Evolutionary conservation across 2,329 filamentous ascomycete genomes (phyloP).

Genomic region (Alternaria hordeiaustralica): DNA sequence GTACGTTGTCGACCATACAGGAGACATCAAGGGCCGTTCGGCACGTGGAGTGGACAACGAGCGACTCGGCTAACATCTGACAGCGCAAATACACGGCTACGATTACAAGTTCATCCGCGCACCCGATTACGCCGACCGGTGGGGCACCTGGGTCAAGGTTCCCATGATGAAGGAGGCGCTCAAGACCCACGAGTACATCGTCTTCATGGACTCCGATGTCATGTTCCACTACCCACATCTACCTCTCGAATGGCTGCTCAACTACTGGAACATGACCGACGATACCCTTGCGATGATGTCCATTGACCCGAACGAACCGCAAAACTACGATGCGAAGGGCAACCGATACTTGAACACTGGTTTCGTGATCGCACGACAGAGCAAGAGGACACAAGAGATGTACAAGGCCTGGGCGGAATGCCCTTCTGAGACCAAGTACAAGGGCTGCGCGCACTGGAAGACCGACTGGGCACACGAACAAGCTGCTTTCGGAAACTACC

Average conservation of each 20-base stretch:
- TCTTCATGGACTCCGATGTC: constrained; percentile 60
- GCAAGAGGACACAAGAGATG: constrained; percentile 47
- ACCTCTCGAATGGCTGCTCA: constrained; percentile 59
- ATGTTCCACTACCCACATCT: constrained; percentile 56
- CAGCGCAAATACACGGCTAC: constrained; percentile 57
- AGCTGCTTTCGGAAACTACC: constrained; percentile 48
- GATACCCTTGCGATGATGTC: constrained; percentile 57
- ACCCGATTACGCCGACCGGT: constrained; percentile 50
- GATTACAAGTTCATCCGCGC: constrained; percentile 58
- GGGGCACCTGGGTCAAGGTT: constrained; percentile 59
- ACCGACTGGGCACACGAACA: constrained; percentile 48
- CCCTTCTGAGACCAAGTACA: constrained; percentile 44
- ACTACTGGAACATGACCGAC: constrained; percentile 57
- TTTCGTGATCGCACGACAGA: constrained; percentile 53
- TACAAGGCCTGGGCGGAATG: constrained; percentile 49
- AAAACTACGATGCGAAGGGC: constrained; percentile 52
- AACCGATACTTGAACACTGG: constrained; percentile 54
- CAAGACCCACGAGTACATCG: constrained; percentile 51
- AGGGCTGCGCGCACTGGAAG: constrained; percentile 46
- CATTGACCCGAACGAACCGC: constrained; percentile 52
- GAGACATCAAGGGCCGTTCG: not conserved
- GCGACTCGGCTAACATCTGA: constrained; percentile 16
- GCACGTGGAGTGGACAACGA: not conserved
- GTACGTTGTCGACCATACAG: constrained; percentile 17
- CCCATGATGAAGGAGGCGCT: constrained; percentile 53